These are phyloP conservation scores for Pseudogymnoascus sp. DNA, from an alignment of 2,329 filamentous ascomycete genomes.

Conservation along the genomic window DNA sequence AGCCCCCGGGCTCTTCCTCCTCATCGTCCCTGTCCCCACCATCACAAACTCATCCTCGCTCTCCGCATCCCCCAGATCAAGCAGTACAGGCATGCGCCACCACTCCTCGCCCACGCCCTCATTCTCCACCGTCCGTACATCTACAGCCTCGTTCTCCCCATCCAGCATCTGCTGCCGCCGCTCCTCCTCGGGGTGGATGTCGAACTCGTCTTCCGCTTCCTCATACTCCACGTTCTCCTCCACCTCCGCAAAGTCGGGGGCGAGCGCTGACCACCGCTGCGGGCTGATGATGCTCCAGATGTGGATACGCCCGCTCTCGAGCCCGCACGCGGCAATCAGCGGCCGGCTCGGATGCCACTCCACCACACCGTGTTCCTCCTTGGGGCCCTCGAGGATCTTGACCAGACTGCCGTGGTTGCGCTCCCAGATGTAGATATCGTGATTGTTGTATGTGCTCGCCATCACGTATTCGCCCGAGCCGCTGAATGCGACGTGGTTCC, in stretches of 20 bases:
- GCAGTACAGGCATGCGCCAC: conserved; percentile 91
- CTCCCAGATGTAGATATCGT: conserved; percentile 98
- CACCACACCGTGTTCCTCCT: conserved; percentile 91
- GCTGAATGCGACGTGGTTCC: conserved; percentile 96
- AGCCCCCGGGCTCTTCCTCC: conserved; percentile 73
- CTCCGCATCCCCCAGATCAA: conserved; percentile 87
- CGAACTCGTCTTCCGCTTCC: conserved; percentile 93
- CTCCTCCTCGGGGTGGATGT: conserved; percentile 92
- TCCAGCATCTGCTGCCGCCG: conserved; percentile 86
- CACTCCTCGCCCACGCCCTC: conserved; percentile 50
- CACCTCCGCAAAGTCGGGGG: conserved; percentile 93
- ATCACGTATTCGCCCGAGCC: conserved; percentile 92
- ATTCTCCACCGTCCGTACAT: conserved; percentile 65
- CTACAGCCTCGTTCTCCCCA: conserved; percentile 85
- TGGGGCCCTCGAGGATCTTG: conserved; percentile 92
- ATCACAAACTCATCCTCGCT: conserved; percentile 81
- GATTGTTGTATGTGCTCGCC: conserved; percentile 95
- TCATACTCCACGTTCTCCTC: conserved; percentile 98
- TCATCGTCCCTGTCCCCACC: conserved; percentile 70
- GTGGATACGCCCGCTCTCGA: conserved; percentile 89
- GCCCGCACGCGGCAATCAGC: conserved; percentile 79
- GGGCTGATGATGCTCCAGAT: conserved; percentile 94
- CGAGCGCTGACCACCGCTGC: conserved; percentile 93
- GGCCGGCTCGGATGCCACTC: conserved; percentile 93
- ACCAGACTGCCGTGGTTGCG: conserved; percentile 86